phyloP scores from a whole-genome alignment of 2,329 filamentous ascomycete species.

The Xylariales sp. region DNA sequence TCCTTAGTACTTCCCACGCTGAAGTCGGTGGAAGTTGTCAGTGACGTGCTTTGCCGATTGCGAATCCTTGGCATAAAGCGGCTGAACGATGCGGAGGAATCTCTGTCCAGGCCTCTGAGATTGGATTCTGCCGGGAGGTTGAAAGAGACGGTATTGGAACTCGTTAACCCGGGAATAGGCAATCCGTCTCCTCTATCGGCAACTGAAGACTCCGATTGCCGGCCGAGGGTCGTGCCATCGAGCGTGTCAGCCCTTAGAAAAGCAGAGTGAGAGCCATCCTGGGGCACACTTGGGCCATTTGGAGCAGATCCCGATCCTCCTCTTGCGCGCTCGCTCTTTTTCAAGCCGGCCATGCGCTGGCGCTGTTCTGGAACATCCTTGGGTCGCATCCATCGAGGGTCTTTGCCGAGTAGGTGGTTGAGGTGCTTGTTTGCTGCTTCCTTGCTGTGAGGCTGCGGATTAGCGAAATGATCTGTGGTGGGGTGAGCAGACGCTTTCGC shows the following conservation, averaged over 20 bases:
- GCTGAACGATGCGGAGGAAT: conserved; percentile 1
- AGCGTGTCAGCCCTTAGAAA: conserved; percentile 11
- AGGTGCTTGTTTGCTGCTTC: conserved; percentile 58
- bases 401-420: conserved; percentile 51
- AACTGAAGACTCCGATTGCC: conserved; percentile 17
- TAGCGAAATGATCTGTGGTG: conserved; percentile 5
- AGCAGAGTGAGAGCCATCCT: conserved; percentile 14
- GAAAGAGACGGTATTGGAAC: background rate
- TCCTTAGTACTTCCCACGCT: conserved; percentile 31
- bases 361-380: conserved; percentile 46
- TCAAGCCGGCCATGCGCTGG: conserved; percentile 37
- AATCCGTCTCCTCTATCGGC: background rate
- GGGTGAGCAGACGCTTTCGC: background rate
- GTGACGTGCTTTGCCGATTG: conserved; percentile 26
- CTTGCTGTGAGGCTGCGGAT: conserved; percentile 31
- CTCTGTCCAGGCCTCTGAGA: conserved; percentile 11
- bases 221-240: conserved; percentile 16
- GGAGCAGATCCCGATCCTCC: conserved; percentile 8
- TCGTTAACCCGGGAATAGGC: background rate
- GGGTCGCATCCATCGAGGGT: conserved; percentile 54
- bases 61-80: conserved; percentile 16
- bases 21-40: conserved; percentile 33
- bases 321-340: conserved; percentile 28
- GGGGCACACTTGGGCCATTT: background rate
- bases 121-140: conserved; percentile 3